Conservation (phyloP, 495 filamentous ascomycete genomes). For the Thozetella sp. region DNA sequence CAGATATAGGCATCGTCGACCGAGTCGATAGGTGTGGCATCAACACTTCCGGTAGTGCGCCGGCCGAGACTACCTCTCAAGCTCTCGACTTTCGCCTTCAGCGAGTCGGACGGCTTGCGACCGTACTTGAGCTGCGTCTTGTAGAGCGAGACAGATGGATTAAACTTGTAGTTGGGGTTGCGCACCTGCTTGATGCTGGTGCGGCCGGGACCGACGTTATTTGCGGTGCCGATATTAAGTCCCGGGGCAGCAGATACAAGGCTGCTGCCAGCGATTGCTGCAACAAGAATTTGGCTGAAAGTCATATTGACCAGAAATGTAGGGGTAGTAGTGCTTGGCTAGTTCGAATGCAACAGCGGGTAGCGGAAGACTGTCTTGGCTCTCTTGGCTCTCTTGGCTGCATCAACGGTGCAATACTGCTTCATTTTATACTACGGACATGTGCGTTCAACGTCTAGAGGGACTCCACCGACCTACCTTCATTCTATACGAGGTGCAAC, state of each 20-base stretch:
- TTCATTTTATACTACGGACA: too few relatives aligned
- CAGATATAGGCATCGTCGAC: conserved; percentile 68
- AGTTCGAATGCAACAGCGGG: background rate
- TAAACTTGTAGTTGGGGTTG: conserved; percentile 43
- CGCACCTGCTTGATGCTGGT: conserved; percentile 55
- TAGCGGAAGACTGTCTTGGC: background rate
- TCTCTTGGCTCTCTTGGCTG: background rate
- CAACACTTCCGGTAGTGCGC: conserved; percentile 45
- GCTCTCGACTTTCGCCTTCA: conserved; percentile 32
- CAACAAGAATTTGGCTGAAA: conserved; percentile 8
- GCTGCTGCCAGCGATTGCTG: conserved; percentile 14
- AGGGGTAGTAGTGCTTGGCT: background rate
- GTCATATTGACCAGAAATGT: background rate
- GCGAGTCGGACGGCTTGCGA: conserved; percentile 32
- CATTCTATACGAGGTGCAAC: too few relatives aligned
- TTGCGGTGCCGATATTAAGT: conserved; percentile 20
- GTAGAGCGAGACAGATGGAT: conserved; percentile 55
- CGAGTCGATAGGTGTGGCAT: conserved; percentile 55
- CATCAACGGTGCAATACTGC: too few relatives aligned
- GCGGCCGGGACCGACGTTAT: conserved; percentile 9
- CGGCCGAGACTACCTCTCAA: conserved; percentile 18
- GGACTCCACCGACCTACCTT: too few relatives aligned
- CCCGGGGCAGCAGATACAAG: conserved; percentile 26
- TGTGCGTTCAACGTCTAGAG: too few relatives aligned
- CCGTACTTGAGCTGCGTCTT: conserved; percentile 66